Base-by-base conservation (phyloP, 257 asterid genomes). In the Salvia miltiorrhiza region DNA sequence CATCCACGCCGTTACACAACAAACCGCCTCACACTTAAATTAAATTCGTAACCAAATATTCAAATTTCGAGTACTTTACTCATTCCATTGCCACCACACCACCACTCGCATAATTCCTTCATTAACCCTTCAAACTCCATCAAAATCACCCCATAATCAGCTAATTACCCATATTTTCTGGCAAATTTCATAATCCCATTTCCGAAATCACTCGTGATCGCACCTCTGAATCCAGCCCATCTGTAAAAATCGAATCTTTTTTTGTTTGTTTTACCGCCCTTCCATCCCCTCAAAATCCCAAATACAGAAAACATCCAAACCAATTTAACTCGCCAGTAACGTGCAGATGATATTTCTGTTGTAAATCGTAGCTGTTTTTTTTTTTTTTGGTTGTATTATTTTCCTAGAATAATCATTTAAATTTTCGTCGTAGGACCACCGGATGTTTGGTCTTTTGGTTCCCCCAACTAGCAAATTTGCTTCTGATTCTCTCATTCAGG, bases 361-460 rank as follows among this genome's bases (percentile, higher is more conserved):
- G 9, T 20, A 11, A n/a, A 60, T 19, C 1, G 66, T 60, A n/a
- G 49, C 66, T 60, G 66, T 30, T 19, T 37, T 59, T 17, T 5
- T 33, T 33, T 33, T 7, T 19, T n/a, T n/a, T n/a, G n/a, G 32
- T 11, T 19, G 32, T 60, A 61, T 20, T 61, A 7, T 43, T 19
- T 37, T 39, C 41, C 67, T 5, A 20, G 11, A 39, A 19, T 4
- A 37, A 10, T 61, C 4, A 60, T 35, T 24, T 30, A 4, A 17
- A n/a, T n/a, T n/a, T 43, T 8, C 26, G 8, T 40, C 5, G 20
- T 39, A 28, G 83, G 75, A 55, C 79, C 62, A 75, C 78, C 78
- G 74, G 28, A 75, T 75, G 83, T 47, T 35, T 75, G 78, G 75
- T 20, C 69, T 14, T 43, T 71, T 61, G 37, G 68, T 62, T 63